A percentile compares a stretch with the other conserved stretches of the same genome.
Conservation (phyloP, 208 protist genomes). For the Angomonas deanei region DNA sequence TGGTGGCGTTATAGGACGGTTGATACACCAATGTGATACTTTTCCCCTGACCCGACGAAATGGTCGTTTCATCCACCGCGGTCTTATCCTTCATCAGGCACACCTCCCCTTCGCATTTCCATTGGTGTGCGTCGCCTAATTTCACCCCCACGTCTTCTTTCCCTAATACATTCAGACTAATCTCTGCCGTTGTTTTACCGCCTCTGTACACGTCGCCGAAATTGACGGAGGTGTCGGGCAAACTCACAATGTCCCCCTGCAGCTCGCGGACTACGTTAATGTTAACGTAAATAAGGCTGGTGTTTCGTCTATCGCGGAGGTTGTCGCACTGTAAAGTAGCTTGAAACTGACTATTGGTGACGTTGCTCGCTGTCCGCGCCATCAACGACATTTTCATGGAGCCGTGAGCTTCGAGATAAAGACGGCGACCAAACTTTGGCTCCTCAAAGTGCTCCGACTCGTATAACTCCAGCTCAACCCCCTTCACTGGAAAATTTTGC, state of each 20-base stretch:
- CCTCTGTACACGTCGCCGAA: conserved; percentile 84
- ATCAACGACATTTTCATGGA: conserved; percentile 80
- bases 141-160: conserved; percentile 49
- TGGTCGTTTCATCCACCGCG: conserved; percentile 48
- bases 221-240: conserved; percentile 47
- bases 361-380: conserved; percentile 30
- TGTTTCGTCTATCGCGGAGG: conserved; percentile 62
- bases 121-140: conserved; percentile 30
- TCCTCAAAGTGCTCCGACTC: conserved; percentile 72
- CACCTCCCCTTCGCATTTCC: conserved; percentile 51
- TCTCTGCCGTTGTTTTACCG: conserved; percentile 26
- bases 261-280: conserved; percentile 56
- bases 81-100: conserved; percentile 40
- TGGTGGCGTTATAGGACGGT: conserved; percentile 35
- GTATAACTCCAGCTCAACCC: conserved; percentile 62
- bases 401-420: conserved; percentile 55
- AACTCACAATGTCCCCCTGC: conserved; percentile 55
- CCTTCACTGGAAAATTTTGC: conserved; percentile 51
- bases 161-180: conserved; percentile 38
- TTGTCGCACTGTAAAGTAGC: conserved; percentile 80
- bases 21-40: conserved; percentile 49
- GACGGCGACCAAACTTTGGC: conserved; percentile 53
- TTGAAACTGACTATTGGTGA: conserved; percentile 37
- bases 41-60: conserved; percentile 39
- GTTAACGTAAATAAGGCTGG: conserved; percentile 53